phyloP scores from a whole-genome alignment of 2,329 filamentous ascomycete species.

The Colletotrichum plurivorum region DNA sequence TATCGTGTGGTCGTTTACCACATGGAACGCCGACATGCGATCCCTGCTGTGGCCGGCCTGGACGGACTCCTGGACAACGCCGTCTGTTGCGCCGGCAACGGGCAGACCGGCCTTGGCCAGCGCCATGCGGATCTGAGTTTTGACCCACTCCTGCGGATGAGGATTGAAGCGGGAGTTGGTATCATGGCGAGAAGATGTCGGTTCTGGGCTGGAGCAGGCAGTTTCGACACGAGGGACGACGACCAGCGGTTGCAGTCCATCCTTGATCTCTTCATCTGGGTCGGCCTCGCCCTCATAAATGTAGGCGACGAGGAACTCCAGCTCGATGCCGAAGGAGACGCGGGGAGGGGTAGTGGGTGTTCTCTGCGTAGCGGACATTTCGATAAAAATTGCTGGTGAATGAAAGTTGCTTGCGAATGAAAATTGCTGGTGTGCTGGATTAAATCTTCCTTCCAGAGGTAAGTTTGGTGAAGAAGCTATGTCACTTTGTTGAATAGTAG shows the following conservation, averaged over 20 bases:
- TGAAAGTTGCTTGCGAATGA: background rate
- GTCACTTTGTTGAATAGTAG: background rate
- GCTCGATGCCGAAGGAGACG: constrained; percentile 48
- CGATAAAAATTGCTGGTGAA: background rate
- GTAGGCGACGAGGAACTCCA: constrained; percentile 44
- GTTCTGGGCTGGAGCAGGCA: too few species aligned
- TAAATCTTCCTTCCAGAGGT: too few species aligned
- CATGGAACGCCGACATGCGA: constrained; percentile 14
- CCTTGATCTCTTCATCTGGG: constrained; percentile 42
- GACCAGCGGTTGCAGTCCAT: constrained; percentile 45
- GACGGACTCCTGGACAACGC: constrained; percentile 16
- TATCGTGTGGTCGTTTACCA: constrained; percentile 24
- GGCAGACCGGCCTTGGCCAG: constrained; percentile 33
- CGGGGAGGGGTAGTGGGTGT: constrained; percentile 35
- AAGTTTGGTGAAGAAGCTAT: too few species aligned
- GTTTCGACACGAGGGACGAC: constrained; percentile 31
- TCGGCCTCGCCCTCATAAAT: constrained; percentile 39
- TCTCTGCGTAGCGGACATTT: background rate
- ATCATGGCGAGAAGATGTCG: too few species aligned
- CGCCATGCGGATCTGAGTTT: background rate
- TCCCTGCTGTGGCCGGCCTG: constrained; percentile 22
- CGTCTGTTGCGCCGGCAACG: background rate
- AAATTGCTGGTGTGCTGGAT: too few species aligned
- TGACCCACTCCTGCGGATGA: background rate
- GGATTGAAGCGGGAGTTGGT: too few species aligned